Conservation (phyloP, 2,329 filamentous ascomycete species). For the Nothopassalora personata region DNA sequence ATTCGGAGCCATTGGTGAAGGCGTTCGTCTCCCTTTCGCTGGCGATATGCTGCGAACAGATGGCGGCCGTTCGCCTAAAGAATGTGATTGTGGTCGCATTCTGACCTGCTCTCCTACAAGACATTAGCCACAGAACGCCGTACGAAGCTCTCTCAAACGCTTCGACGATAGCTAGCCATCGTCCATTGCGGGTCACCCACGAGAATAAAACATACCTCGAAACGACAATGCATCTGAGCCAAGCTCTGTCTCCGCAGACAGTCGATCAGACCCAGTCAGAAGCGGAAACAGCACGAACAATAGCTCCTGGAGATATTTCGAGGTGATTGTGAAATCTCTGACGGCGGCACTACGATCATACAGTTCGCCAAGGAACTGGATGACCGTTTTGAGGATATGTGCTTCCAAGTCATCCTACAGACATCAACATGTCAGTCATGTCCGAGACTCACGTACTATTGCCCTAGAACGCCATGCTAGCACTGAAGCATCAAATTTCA, state of each 20-base stretch:
- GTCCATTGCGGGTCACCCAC: too few relatives aligned
- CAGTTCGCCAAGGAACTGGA: slow-evolving; percentile 72
- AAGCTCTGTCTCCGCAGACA: slow-evolving; percentile 80
- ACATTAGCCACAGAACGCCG: too few relatives aligned
- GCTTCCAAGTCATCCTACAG: slow-evolving; percentile 40
- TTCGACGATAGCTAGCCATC: too few relatives aligned
- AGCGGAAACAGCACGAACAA: slow-evolving; percentile 79
- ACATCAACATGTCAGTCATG: too few relatives aligned
- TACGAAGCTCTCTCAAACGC: too few relatives aligned
- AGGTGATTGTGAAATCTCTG: slow-evolving; percentile 72
- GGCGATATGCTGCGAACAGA: slow-evolving; percentile 66
- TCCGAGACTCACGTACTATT: too few relatives aligned
- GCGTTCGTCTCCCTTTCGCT: slow-evolving; percentile 40
- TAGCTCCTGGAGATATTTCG: slow-evolving; percentile 75
- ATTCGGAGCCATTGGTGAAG: slow-evolving; percentile 26
- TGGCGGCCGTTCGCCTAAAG: slow-evolving; percentile 52
- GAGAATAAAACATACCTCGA: slow-evolving; percentile 39
- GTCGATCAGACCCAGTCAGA: slow-evolving; percentile 76
- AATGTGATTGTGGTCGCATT: slow-evolving; percentile 66
- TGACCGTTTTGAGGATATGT: slow-evolving; percentile 66
- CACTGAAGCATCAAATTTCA: too few relatives aligned
- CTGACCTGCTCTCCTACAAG: slow-evolving; percentile 67
- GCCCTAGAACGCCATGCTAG: too few relatives aligned
- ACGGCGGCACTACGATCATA: slow-evolving; percentile 73
- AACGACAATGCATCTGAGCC: slow-evolving; percentile 78